Base-by-base conservation (phyloP, 1,139 yeast genomes). In the Magnusiomyces suaveolens region DNA sequence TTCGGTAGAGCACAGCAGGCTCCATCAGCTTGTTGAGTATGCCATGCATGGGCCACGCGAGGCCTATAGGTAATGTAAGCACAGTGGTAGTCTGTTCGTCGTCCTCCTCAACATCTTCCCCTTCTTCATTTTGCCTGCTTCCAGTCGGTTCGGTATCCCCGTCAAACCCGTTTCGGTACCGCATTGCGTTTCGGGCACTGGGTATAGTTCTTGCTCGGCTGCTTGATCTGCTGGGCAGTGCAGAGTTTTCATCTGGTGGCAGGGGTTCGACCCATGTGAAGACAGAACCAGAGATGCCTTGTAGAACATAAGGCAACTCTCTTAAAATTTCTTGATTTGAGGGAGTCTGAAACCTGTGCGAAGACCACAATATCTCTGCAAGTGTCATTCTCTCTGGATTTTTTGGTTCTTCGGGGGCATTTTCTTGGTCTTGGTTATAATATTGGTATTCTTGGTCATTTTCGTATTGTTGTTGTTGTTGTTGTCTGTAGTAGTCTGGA, bases 271-370 rank as follows among this genome's bases (percentile, higher is more conserved):
- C 63, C 68, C 84, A 78, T 1, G 79, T 75, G 52, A 88, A 78
- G 46, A 81, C 62, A 46, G 76, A 77, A 1, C 95, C 82, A 49
- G 86, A 84, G 6, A 87, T 76, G 0, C 96, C 97, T 25, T 84
- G 75, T 36, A 90, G 69, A 0, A 87, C 79, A 65, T 79, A 89
- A 2, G 85, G 79, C 3, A 87, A 69, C 59, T 79, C 83, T 16
- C 74, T 72, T 52, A 86, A 63, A 2, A 88, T 75, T 2, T 73
- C 76, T 8, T 69, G 69, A 58, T 84, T 89, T 1, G 74, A 48
- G 1, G 71, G 70, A n/a, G 58, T 57, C 51, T 55, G 56, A 32
- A 41, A 44, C 24, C 53, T 46, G 18, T 56, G 49, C 16, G 52
- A 38, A 14, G 41, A 44, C 32, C 46, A 38, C n/a, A 53, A 43